phyloP scores from a whole-genome alignment of 805 yeast genomes.

The Jamesozyma spencerorum region DNA sequence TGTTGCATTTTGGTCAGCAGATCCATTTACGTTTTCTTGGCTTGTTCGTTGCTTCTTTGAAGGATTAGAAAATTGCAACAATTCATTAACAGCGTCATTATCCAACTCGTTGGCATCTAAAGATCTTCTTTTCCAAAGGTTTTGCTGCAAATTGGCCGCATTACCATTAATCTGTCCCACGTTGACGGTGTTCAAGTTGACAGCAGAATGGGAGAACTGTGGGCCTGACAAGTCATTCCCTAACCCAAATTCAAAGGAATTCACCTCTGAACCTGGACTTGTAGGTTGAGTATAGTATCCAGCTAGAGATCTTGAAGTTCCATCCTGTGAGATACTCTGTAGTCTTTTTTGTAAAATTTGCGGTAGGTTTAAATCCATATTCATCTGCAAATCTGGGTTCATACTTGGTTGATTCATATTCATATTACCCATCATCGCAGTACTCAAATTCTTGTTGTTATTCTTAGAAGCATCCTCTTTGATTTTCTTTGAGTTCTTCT shows the following conservation, averaged over 20 bases:
- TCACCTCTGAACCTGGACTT: slow-evolving; percentile 16
- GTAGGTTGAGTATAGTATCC: slow-evolving; percentile 29
- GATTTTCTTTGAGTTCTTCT: slow-evolving; percentile 2
- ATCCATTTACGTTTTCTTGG: slow-evolving; percentile 1
- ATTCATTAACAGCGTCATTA: slow-evolving; percentile 26
- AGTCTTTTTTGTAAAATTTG: slow-evolving; percentile 23
- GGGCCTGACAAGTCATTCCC: background rate
- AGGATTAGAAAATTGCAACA: slow-evolving; percentile 20
- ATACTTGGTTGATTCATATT: background rate
- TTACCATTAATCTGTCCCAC: background rate
- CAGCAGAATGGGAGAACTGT: background rate
- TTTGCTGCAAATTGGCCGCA: background rate
- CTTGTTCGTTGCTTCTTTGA: slow-evolving; percentile 12
- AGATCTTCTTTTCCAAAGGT: slow-evolving; percentile 21
- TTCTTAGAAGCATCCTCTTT: background rate
- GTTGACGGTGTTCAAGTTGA: slow-evolving; percentile 3
- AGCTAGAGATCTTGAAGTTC: slow-evolving; percentile 19
- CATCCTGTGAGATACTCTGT: slow-evolving; percentile 22
- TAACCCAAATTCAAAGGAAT: slow-evolving; percentile 2
- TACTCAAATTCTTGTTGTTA: background rate
- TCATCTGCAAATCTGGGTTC: slow-evolving; percentile 8
- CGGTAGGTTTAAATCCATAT: slow-evolving; percentile 21
- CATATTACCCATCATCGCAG: too few species aligned
- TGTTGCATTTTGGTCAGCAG: background rate
- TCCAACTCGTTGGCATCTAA: slow-evolving; percentile 23